These are phyloP conservation scores for Choricystis sp. DNA, from an alignment of 139 green algal genomes.

Conservation along the genomic window DNA sequence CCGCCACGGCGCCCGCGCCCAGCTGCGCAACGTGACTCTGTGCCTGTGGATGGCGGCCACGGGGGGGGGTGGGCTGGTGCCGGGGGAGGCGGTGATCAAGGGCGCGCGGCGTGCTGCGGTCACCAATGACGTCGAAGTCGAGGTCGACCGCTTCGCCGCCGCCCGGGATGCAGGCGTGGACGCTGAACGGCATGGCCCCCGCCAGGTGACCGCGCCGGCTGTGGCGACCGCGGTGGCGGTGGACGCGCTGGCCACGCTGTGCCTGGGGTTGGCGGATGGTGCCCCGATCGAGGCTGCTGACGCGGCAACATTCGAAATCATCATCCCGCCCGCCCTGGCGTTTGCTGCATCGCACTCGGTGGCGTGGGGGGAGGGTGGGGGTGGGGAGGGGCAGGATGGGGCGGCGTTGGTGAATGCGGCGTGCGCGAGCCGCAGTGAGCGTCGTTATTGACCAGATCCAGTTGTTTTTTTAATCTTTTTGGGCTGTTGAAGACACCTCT, in stretches of 20 bases:
- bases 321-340: background rate
- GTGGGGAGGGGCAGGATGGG: background rate
- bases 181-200: conserved; percentile 13
- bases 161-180: conserved; percentile 5
- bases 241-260: conserved; percentile 11
- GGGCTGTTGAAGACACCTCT: too few species aligned
- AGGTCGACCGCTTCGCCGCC: conserved; percentile 54
- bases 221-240: conserved; percentile 14
- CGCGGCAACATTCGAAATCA: conserved; percentile 3
- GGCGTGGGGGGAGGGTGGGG: too few species aligned
- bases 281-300: conserved; percentile 7
- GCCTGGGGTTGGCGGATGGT: conserved; percentile 13
- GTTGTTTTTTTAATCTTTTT: too few species aligned
- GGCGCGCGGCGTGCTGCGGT: background rate
- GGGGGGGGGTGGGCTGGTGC: background rate
- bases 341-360: background rate
- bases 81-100: background rate
- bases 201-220: background rate
- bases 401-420: background rate
- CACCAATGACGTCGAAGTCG: conserved; percentile 60
- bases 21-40: background rate
- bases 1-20: background rate
- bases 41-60: background rate
- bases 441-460: too few species aligned
- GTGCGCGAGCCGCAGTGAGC: background rate